Conservation (phyloP, 148 eudicot species). For the Amaranthus hypochondriacus region DNA sequence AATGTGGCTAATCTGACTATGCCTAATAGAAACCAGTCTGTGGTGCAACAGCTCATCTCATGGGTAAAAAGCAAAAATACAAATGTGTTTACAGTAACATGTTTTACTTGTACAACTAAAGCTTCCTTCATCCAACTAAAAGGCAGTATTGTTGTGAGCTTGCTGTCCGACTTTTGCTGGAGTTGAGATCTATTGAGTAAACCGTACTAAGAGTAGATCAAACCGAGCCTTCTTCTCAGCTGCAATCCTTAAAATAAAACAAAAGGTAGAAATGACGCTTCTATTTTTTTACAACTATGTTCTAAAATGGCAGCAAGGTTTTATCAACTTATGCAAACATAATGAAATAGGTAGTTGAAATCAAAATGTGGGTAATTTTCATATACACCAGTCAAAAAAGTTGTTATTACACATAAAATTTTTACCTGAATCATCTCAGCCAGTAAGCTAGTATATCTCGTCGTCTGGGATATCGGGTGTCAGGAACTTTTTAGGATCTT, state of each 20-base stretch:
- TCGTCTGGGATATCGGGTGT: conserved; percentile 82
- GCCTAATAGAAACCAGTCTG: conserved; percentile 4
- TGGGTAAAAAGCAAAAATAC: neutral
- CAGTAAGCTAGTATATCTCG: conserved; percentile 61
- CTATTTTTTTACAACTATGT: neutral
- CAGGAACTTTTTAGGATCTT: conserved; percentile 58
- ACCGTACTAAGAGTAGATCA: neutral
- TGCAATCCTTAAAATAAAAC: conserved; percentile 2
- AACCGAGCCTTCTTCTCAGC: neutral
- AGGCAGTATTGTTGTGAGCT: neutral
- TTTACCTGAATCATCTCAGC: conserved; percentile 23
- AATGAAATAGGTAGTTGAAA: neutral
- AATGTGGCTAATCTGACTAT: neutral
- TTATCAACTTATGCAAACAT: neutral
- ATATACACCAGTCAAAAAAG: neutral
- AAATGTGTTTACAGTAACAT: neutral
- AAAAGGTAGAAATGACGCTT: neutral
- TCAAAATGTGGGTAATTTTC: neutral
- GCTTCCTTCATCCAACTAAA: neutral
- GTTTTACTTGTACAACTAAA: conserved; percentile 12
- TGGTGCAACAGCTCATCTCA: conserved; percentile 17
- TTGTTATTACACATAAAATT: neutral
- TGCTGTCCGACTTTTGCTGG: conserved; percentile 12
- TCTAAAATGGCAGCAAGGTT: neutral
- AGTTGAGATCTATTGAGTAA: neutral